Evolutionary conservation across 192 early-diverging fungal species (phyloP).

Genomic region (Rhizophagus prolifer): DNA sequence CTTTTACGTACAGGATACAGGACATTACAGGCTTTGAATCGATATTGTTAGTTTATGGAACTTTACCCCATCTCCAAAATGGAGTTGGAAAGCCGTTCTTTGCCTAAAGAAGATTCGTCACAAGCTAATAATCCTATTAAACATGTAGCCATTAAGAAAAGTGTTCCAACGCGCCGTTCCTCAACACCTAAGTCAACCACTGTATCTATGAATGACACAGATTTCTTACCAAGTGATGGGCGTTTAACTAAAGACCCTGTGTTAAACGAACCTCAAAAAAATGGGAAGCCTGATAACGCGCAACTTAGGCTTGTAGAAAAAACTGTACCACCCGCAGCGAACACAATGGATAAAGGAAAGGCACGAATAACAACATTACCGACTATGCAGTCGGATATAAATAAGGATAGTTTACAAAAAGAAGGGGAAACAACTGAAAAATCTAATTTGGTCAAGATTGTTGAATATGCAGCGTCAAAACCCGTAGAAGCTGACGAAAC

Average conservation of each 20-base stretch:
- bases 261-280: neutral
- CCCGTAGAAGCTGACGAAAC: slow-evolving; percentile 15
- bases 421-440: neutral
- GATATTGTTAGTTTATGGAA: neutral
- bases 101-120: neutral
- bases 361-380: neutral
- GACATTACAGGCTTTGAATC: neutral
- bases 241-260: neutral
- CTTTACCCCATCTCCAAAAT: slow-evolving; percentile 1
- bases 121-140: slow-evolving; percentile 3
- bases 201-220: neutral
- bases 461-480: slow-evolving; percentile 16
- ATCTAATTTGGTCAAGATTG: neutral
- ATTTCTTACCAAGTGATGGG: neutral
- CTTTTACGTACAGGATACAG: neutral
- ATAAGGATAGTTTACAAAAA: slow-evolving; percentile 5
- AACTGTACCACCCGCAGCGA: neutral
- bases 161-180: neutral
- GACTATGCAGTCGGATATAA: neutral
- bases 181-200: neutral
- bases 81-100: neutral
- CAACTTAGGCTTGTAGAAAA: neutral
- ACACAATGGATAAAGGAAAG: neutral
- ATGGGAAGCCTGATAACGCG: neutral
- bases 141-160: neutral